A percentile compares a stretch with the other conserved stretches of the same genome.
phyloP scores from a whole-genome alignment of 345 rosid genomes.

The Pelargonium nanum region DNA sequence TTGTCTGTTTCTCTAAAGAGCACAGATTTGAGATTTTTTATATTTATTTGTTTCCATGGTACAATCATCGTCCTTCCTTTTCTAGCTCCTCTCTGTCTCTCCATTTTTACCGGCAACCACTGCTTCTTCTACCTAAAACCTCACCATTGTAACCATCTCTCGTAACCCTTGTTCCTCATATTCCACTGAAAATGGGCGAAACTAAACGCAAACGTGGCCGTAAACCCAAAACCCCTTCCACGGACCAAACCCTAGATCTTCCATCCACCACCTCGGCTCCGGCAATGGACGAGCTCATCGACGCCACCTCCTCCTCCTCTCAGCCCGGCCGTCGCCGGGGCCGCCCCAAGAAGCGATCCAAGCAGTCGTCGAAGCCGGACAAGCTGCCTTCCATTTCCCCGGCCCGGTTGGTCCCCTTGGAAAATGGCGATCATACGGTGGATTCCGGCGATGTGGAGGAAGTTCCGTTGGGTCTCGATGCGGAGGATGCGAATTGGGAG shows the following conservation, averaged over 20 bases:
- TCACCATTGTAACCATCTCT: not conserved
- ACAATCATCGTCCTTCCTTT: too few relatives aligned
- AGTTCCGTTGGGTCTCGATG: conserved; percentile 6
- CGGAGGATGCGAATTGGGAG: conserved; percentile 19
- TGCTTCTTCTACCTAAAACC: not conserved
- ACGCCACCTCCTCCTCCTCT: conserved; percentile 10
- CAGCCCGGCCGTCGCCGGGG: conserved; percentile 21
- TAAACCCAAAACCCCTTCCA: conserved; percentile 23
- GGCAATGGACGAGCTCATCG: conserved; percentile 22
- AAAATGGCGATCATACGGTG: conserved; percentile 13
- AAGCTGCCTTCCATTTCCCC: conserved; percentile 7
- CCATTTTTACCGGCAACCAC: too few relatives aligned
- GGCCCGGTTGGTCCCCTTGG: conserved; percentile 10
- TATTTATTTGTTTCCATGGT: too few relatives aligned
- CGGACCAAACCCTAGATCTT: conserved; percentile 23
- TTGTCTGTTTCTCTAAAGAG: too few relatives aligned
- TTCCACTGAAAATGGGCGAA: conserved; percentile 17
- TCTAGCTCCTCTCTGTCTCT: too few relatives aligned
- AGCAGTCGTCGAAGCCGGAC: conserved; percentile 17
- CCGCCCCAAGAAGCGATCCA: conserved; percentile 32
- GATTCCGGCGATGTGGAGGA: not conserved
- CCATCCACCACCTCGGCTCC: conserved; percentile 9
- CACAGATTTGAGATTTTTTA: too few relatives aligned
- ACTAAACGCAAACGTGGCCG: conserved; percentile 36
- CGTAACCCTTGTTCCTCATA: too few relatives aligned